These are phyloP conservation scores for Fusarium sp. DNA, from an alignment of 2,329 filamentous ascomycete genomes.

Conservation along the genomic window DNA sequence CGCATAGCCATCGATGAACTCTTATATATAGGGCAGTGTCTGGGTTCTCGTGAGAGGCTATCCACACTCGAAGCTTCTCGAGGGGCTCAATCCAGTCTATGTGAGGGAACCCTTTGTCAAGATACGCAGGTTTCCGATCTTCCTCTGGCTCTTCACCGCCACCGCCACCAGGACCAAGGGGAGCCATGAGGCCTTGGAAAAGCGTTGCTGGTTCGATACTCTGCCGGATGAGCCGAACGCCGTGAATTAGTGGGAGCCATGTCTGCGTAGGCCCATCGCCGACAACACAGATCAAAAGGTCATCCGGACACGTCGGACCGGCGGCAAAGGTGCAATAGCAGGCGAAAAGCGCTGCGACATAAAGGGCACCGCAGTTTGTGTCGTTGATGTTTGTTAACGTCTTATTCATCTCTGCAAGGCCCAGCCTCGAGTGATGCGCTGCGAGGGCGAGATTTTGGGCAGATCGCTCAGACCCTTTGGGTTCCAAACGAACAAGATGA, in stretches of 20 bases:
- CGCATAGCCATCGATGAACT: slow-evolving; percentile 34
- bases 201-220: slow-evolving; percentile 42
- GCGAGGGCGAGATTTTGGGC: slow-evolving; percentile 35
- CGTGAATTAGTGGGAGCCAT: slow-evolving; percentile 43
- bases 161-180: slow-evolving; percentile 26
- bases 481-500: slow-evolving; percentile 39
- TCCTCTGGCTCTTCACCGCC: slow-evolving; percentile 18
- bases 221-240: slow-evolving; percentile 40
- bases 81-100: slow-evolving; percentile 39
- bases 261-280: slow-evolving; percentile 36
- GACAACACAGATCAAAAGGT: slow-evolving; percentile 44
- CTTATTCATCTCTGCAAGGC: slow-evolving; percentile 42
- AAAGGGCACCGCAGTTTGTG: slow-evolving; percentile 45
- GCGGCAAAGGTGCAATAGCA: slow-evolving; percentile 47
- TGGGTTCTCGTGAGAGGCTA: slow-evolving; percentile 38
- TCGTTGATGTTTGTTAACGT: slow-evolving; percentile 38
- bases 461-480: slow-evolving; percentile 31
- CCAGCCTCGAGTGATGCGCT: slow-evolving; percentile 40
- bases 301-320: slow-evolving; percentile 42
- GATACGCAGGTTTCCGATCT: slow-evolving; percentile 37
- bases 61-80: slow-evolving; percentile 36
- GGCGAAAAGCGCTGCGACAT: slow-evolving; percentile 43
- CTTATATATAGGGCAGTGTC: slow-evolving; percentile 41
- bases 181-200: slow-evolving; percentile 43
- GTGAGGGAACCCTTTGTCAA: slow-evolving; percentile 34